Evolutionary conservation across 1,139 yeast genomes (phyloP), one percentile per base, ranked within the genome.

Genomic region (Yamadazyma diddensiae): DNA sequence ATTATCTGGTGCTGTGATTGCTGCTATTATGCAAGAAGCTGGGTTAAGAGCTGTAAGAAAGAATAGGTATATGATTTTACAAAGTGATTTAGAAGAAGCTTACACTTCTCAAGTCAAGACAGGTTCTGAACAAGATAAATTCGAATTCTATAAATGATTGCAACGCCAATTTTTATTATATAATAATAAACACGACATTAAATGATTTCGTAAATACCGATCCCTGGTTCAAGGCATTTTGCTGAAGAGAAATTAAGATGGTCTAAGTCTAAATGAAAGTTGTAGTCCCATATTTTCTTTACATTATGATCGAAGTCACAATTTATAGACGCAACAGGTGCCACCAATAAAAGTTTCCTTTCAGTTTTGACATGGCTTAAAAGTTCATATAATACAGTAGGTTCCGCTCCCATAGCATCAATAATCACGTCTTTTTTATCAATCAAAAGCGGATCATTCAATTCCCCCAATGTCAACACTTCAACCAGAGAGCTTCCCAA

Each of bases 1-100:
- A 26, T 72, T 94, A 41, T 85, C 96, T 25, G 99, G 99, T 52
- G 98, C 99, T 6, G 79, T 90, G 39, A 94, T 94, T 56, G 97
- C 98, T 20, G 98, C 98, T 17, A 92, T 94, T 49, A 92, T 94
- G 98, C 98, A 94, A 73, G 99, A 94, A 65, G 99, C 99, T 18
- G 99, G 99, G 45, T 74, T 94, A 49, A 79, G 97, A 50, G 99
- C 99, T 1, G 97, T 94, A 31, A 82, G 99, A 66, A 92, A 92
- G 70, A 92, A 92, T 62, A 80, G 99, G 63, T 92, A 92, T 61
- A 94, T 94, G 65, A 92, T 94, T 47, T 70, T 94, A 53, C 97
- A 92, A 65, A 79, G 82, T 53, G 99, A 94, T 65, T 72, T 94
- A 57, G 98, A 94, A 57, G 98, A 94, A 65, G 98, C 98, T 6